phyloP scores from a whole-genome alignment of 2,329 filamentous ascomycete genomes.

The Pyrenophora seminiperda region DNA sequence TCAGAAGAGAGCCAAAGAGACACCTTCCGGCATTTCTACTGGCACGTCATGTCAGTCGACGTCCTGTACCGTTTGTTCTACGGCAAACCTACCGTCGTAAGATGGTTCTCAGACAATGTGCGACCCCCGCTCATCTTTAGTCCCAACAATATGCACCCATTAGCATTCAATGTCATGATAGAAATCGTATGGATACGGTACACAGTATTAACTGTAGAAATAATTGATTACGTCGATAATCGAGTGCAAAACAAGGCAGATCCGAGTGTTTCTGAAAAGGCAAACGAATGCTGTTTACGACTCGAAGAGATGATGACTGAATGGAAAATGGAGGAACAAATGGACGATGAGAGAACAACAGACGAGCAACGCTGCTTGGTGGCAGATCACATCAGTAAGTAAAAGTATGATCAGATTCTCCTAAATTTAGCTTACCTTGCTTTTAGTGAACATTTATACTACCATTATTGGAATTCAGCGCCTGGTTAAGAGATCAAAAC shows the following conservation, averaged over 20 bases:
- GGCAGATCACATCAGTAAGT: constrained; percentile 29
- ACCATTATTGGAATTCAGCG: constrained; percentile 36
- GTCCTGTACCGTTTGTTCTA: constrained; percentile 36
- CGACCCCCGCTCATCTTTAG: constrained; percentile 28
- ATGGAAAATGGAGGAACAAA: constrained; percentile 7
- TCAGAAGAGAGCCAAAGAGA: constrained; percentile 32
- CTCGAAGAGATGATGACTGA: constrained; percentile 25
- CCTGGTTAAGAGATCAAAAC: constrained; percentile 5
- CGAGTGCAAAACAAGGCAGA: neutral
- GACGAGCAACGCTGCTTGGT: constrained; percentile 21
- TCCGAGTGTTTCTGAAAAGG: constrained; percentile 9
- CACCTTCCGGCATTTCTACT: constrained; percentile 27
- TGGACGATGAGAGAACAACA: constrained; percentile 10
- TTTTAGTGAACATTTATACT: constrained; percentile 28
- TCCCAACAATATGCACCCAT: constrained; percentile 25
- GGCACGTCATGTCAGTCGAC: constrained; percentile 32
- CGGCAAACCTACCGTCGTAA: constrained; percentile 31
- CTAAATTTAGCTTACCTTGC: neutral
- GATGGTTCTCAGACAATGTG: constrained; percentile 26
- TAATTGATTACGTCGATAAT: constrained; percentile 27
- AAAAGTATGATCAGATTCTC: too few species aligned
- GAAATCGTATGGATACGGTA: constrained; percentile 29
- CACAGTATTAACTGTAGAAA: constrained; percentile 26
- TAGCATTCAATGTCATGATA: constrained; percentile 19
- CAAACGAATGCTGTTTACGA: constrained; percentile 24